phyloP scores from a whole-genome alignment of 352 stramenopile genomes.

The Pilasporangium apinafurcum region DNA sequence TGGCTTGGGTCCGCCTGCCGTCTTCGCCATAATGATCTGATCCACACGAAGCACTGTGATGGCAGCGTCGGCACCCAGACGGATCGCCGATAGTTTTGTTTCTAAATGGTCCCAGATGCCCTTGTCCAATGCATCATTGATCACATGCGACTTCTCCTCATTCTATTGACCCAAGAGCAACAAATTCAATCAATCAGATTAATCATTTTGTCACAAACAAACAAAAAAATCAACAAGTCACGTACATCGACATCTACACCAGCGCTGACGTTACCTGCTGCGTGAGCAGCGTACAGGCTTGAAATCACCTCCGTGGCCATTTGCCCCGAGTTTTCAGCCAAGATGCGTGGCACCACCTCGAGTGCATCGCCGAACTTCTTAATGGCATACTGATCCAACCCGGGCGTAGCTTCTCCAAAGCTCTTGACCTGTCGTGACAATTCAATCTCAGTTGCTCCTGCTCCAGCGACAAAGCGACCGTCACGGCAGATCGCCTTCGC shows the following conservation, averaged over 20 bases:
- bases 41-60: slow-evolving; percentile 99
- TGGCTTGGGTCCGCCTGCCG: slow-evolving; percentile 92
- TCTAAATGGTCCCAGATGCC: slow-evolving; percentile 92
- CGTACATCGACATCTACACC: slow-evolving; percentile 94
- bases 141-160: slow-evolving; percentile 73
- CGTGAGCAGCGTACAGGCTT: slow-evolving; percentile 92
- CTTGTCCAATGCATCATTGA: slow-evolving; percentile 63
- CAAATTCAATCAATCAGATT: slow-evolving; percentile 13
- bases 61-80: slow-evolving; percentile 95
- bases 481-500: slow-evolving; percentile 95
- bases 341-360: slow-evolving; percentile 95
- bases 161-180: slow-evolving; percentile 25
- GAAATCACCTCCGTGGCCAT: slow-evolving; percentile 93
- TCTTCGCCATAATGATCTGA: slow-evolving; percentile 99
- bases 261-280: slow-evolving; percentile 84
- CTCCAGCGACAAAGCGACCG: slow-evolving; percentile 91
- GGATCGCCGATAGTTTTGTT: slow-evolving; percentile 96
- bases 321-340: slow-evolving; percentile 97
- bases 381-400: slow-evolving; percentile 99
- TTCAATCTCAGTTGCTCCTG: slow-evolving; percentile 95
- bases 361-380: slow-evolving; percentile 98
- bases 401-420: slow-evolving; percentile 93
- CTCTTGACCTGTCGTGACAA: slow-evolving; percentile 92
- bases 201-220: not conserved
- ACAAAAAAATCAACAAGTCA: slow-evolving; percentile 1